Conservation (phyloP, 768 basidiomycete species). For the Lactarius vividus region DNA sequence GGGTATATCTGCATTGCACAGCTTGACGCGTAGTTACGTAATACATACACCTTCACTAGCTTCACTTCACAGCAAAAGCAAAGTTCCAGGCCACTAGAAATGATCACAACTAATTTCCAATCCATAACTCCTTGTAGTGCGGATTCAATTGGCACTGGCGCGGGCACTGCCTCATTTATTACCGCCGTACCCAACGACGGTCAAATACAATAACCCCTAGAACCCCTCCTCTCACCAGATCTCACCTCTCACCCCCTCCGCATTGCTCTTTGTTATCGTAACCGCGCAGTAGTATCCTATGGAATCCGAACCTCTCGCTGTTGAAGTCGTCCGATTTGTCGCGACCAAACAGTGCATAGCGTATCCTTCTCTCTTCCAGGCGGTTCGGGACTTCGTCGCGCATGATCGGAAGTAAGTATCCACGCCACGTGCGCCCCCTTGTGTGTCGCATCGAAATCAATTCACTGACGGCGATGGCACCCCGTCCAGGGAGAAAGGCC, state of each 20-base stretch:
- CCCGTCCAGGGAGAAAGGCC: conserved; percentile 7
- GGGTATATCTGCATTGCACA: conserved; percentile 18
- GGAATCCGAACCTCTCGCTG: neutral
- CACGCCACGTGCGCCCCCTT: too few relatives aligned
- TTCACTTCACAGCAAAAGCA: too few relatives aligned
- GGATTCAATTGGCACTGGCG: too few relatives aligned
- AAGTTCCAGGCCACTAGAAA: too few relatives aligned
- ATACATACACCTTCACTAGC: too few relatives aligned
- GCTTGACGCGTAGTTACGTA: conserved; percentile 3
- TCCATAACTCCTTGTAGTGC: too few relatives aligned
- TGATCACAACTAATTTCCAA: too few relatives aligned
- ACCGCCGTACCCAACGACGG: too few relatives aligned
- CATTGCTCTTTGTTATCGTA: neutral
- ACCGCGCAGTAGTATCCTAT: neutral
- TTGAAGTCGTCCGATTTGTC: conserved; percentile 3
- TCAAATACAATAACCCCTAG: too few relatives aligned
- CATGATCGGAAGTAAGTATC: neutral
- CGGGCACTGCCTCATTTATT: too few relatives aligned
- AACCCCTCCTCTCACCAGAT: too few relatives aligned
- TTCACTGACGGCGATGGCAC: neutral
- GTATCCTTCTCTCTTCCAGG: conserved; percentile 3
- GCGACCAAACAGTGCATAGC: conserved; percentile 3
- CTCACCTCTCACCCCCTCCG: too few relatives aligned
- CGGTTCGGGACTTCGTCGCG: neutral
- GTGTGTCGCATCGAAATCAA: neutral